phyloP scores from a whole-genome alignment of 1,139 yeast species.

The Candida pseudoviswanathii region DNA sequence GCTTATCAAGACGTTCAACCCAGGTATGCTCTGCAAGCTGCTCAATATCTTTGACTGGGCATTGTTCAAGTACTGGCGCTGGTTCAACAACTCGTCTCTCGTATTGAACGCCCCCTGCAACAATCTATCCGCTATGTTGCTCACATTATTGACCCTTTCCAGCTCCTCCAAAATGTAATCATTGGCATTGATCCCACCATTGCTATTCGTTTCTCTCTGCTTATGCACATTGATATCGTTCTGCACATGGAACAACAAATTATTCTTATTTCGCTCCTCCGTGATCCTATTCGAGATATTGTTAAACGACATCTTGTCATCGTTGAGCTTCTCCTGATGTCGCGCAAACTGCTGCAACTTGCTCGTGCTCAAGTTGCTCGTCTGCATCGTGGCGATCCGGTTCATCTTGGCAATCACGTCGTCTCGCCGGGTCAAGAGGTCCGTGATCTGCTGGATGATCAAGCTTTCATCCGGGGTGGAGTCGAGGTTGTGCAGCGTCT shows the following conservation, averaged over 20 bases:
- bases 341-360: slow-evolving; percentile 82
- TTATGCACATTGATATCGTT: slow-evolving; percentile 70
- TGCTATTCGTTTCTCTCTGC: slow-evolving; percentile 24
- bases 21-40: slow-evolving; percentile 74
- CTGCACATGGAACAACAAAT: slow-evolving; percentile 73
- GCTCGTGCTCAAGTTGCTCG: slow-evolving; percentile 59
- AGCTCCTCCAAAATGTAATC: slow-evolving; percentile 81
- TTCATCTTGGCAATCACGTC: slow-evolving; percentile 34
- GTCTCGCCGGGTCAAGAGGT: slow-evolving; percentile 35
- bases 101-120: slow-evolving; percentile 86
- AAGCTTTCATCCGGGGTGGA: slow-evolving; percentile 69
- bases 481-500: slow-evolving; percentile 23
- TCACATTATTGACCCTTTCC: slow-evolving; percentile 70
- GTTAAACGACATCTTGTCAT: slow-evolving; percentile 65
- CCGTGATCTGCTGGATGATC: slow-evolving; percentile 53
- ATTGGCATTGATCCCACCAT: slow-evolving; percentile 28
- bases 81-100: slow-evolving; percentile 78
- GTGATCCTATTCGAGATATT: slow-evolving; percentile 61
- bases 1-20: slow-evolving; percentile 71
- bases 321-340: slow-evolving; percentile 74
- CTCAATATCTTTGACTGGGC: slow-evolving; percentile 68
- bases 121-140: slow-evolving; percentile 75
- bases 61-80: slow-evolving; percentile 61
- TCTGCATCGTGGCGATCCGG: slow-evolving; percentile 20
- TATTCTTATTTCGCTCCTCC: slow-evolving; percentile 76